Percentiles rank a stretch among this genome's conserved stretches.
phyloP scores from a whole-genome alignment of 306 rosid species.

The Inga leiocalycina region DNA sequence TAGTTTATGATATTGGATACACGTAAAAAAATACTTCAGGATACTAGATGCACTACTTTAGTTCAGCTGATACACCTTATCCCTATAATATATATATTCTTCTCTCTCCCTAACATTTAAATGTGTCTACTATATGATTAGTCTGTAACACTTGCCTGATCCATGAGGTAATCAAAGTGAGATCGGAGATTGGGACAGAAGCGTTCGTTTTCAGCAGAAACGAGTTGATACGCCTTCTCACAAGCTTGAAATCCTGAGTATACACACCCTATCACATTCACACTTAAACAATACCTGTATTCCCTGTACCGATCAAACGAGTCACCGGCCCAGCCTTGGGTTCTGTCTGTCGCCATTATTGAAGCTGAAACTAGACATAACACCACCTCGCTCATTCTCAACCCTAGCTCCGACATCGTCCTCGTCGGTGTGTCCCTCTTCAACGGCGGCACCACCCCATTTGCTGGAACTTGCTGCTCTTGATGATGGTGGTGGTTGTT shows the following conservation, averaged over 20 bases:
- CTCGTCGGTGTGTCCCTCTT: slow-evolving; percentile 40
- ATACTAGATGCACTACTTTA: too few relatives aligned
- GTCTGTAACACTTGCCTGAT: slow-evolving; percentile 63
- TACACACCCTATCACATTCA: slow-evolving; percentile 69
- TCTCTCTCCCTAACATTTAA: not conserved
- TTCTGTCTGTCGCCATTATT: slow-evolving; percentile 93
- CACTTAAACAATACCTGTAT: slow-evolving; percentile 87
- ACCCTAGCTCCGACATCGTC: slow-evolving; percentile 72
- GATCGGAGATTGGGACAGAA: slow-evolving; percentile 50
- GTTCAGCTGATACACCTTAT: too few relatives aligned
- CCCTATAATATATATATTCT: too few relatives aligned
- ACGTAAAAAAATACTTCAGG: too few relatives aligned
- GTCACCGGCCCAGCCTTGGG: slow-evolving; percentile 99
- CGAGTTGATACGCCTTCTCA: slow-evolving; percentile 54
- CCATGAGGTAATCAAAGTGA: slow-evolving; percentile 79
- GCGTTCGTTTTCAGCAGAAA: slow-evolving; percentile 41
- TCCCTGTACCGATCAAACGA: slow-evolving; percentile 96
- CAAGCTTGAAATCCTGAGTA: slow-evolving; percentile 76
- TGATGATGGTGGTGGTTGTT: not conserved
- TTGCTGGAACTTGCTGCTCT: not conserved
- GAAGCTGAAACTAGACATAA: slow-evolving; percentile 88
- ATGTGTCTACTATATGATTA: too few relatives aligned
- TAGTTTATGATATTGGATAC: accelerated
- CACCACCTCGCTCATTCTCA: slow-evolving; percentile 76
- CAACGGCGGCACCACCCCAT: slow-evolving; percentile 16